Percentiles rank a stretch among this genome's conserved stretches.
phyloP scores from a whole-genome alignment of 2,329 filamentous ascomycete genomes.

The Scytalidium sp. region DNA sequence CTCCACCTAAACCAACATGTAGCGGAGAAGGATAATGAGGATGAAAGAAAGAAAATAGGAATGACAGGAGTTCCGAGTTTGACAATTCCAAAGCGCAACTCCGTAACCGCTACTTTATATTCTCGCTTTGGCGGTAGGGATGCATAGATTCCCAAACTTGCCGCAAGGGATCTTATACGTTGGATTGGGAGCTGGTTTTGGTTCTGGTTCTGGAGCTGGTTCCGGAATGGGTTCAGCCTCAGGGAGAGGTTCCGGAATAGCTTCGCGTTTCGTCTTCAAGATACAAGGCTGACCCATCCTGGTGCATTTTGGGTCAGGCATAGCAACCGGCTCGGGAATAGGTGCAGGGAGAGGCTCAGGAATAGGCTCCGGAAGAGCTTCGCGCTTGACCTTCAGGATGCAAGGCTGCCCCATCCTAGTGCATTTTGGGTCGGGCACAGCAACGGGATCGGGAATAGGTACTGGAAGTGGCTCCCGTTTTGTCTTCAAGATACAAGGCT shows the following conservation, averaged over 20 bases:
- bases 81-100: not conserved
- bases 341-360: slow-evolving; percentile 13
- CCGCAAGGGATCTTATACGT: slow-evolving; percentile 17
- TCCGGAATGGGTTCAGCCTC: not conserved
- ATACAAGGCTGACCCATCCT: slow-evolving; percentile 22
- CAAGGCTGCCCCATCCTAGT: slow-evolving; percentile 24
- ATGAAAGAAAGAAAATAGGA: too few species aligned
- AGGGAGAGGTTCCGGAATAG: slow-evolving; percentile 14
- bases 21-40: too few species aligned
- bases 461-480: not conserved
- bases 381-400: slow-evolving; percentile 26
- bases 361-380: slow-evolving; percentile 24
- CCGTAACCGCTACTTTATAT: slow-evolving; percentile 2
- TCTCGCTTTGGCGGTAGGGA: too few species aligned
- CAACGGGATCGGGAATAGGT: slow-evolving; percentile 10
- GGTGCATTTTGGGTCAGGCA: slow-evolving; percentile 18
- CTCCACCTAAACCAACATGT: not conserved
- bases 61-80: not conserved
- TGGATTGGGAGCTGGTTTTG: slow-evolving; percentile 9
- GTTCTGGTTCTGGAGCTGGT: slow-evolving; percentile 8
- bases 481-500: slow-evolving; percentile 28
- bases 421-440: slow-evolving; percentile 17
- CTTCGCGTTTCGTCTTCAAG: slow-evolving; percentile 3
- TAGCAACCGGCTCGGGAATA: slow-evolving; percentile 8
- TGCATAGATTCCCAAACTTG: too few species aligned